These are phyloP conservation scores for Candida germanica DNA, from an alignment of 805 yeast species.

Conservation along the genomic window DNA sequence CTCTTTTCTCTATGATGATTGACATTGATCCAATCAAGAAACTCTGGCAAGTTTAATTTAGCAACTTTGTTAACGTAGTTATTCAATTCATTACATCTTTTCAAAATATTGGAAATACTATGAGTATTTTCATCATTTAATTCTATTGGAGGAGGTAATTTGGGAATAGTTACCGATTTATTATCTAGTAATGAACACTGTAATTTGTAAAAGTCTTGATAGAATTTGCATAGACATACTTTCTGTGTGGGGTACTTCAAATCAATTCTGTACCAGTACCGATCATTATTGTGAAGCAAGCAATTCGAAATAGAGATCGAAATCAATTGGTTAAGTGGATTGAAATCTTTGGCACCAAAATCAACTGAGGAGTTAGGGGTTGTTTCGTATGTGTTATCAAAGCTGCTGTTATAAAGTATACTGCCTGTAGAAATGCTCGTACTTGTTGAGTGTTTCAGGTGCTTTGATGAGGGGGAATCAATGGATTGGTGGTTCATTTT, in stretches of 20 bases:
- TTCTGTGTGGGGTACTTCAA: slow-evolving; percentile 18
- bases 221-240: slow-evolving; percentile 25
- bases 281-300: slow-evolving; percentile 19
- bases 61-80: slow-evolving; percentile 21
- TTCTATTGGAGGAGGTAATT: slow-evolving; percentile 29
- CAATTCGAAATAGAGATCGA: slow-evolving; percentile 27
- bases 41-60: slow-evolving; percentile 21
- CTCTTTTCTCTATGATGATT: slow-evolving; percentile 6
- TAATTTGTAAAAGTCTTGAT: slow-evolving; percentile 37
- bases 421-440: not conserved
- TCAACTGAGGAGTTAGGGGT: not conserved
- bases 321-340: slow-evolving; percentile 4
- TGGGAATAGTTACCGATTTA: slow-evolving; percentile 23
- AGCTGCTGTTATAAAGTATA: too few species aligned
- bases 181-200: slow-evolving; percentile 18
- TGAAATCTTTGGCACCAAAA: not conserved
- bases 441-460: not conserved
- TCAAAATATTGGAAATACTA: slow-evolving; percentile 14
- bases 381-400: not conserved
- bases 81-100: slow-evolving; percentile 24
- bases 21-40: slow-evolving; percentile 27
- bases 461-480: too few species aligned
- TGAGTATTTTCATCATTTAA: slow-evolving; percentile 11
- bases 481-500: not conserved
- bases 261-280: slow-evolving; percentile 36